Evolutionary conservation across 768 basidiomycete species (phyloP).

Genomic region (Hebeloma cylindrosporum): DNA sequence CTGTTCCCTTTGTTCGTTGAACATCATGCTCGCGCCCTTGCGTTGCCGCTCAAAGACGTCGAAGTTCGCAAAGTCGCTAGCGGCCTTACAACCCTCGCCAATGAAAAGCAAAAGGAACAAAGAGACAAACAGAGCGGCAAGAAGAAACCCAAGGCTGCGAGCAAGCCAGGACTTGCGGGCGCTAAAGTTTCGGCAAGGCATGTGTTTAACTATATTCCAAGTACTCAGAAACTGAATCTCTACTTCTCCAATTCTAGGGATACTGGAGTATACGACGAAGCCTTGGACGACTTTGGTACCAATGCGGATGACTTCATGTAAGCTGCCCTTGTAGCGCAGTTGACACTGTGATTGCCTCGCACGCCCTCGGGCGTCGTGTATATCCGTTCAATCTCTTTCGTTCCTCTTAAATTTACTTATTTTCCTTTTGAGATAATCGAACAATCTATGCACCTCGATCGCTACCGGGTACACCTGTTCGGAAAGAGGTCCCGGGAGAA

Average conservation of each 20-base stretch:
- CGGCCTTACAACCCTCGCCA: slow-evolving; percentile 81
- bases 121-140: slow-evolving; percentile 85
- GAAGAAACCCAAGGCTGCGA: slow-evolving; percentile 75
- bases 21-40: slow-evolving; percentile 74
- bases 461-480: too few species aligned
- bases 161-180: slow-evolving; percentile 77
- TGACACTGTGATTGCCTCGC: background rate
- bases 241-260: slow-evolving; percentile 39
- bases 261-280: slow-evolving; percentile 81
- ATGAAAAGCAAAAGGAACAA: slow-evolving; percentile 93
- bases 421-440: too few species aligned
- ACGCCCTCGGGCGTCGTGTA: too few species aligned
- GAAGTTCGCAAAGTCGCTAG: slow-evolving; percentile 90
- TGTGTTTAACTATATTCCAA: slow-evolving; percentile 21
- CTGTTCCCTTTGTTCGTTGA: slow-evolving; percentile 85
- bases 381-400: too few species aligned
- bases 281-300: slow-evolving; percentile 83
- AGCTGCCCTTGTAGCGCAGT: slow-evolving; percentile 15
- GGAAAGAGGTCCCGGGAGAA: background rate
- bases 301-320: slow-evolving; percentile 90
- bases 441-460: too few species aligned
- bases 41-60: slow-evolving; percentile 78
- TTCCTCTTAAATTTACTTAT: too few species aligned
- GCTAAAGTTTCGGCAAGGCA: slow-evolving; percentile 67
- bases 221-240: slow-evolving; percentile 1